These are phyloP conservation scores for Aulographum hederae DNA, from an alignment of 2,329 filamentous ascomycete genomes.

Conservation along the genomic window DNA sequence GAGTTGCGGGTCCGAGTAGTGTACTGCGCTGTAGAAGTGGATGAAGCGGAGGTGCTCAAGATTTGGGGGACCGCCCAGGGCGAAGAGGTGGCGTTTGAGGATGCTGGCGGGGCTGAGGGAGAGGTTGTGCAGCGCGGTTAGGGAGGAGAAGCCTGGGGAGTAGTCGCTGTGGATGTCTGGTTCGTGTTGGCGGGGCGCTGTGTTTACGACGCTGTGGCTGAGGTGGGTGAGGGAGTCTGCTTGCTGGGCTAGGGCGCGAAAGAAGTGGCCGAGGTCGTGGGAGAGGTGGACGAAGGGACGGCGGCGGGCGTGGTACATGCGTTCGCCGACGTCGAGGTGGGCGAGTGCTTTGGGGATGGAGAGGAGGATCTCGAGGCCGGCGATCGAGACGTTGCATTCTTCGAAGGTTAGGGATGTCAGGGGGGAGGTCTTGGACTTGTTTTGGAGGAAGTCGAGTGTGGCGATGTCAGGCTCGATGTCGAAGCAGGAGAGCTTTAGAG, in stretches of 20 bases:
- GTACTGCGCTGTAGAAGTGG: too few species aligned
- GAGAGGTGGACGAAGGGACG: not conserved
- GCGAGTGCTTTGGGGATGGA: slow-evolving; percentile 1
- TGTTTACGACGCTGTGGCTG: slow-evolving; percentile 1
- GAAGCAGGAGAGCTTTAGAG: too few species aligned
- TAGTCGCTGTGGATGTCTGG: not conserved
- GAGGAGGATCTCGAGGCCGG: not conserved
- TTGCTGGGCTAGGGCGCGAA: not conserved
- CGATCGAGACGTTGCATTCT: slow-evolving; percentile 2
- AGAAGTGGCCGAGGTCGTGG: too few species aligned
- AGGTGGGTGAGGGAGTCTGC: slow-evolving; percentile 1
- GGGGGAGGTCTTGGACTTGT: not conserved
- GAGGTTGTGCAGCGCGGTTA: too few species aligned
- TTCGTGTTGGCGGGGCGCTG: too few species aligned
- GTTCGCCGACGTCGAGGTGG: slow-evolving; percentile 1
- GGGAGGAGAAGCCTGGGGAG: not conserved
- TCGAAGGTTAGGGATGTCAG: slow-evolving; percentile 2
- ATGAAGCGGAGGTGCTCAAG: too few species aligned
- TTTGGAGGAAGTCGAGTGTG: not conserved
- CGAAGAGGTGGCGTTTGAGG: too few species aligned
- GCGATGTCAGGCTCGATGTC: too few species aligned
- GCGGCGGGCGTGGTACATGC: slow-evolving; percentile 1
- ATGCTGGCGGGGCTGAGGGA: too few species aligned
- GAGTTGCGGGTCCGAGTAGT: too few species aligned
- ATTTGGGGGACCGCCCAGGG: too few species aligned